Conservation (phyloP, 441 rosid genomes). For the Capsella rubella region DNA sequence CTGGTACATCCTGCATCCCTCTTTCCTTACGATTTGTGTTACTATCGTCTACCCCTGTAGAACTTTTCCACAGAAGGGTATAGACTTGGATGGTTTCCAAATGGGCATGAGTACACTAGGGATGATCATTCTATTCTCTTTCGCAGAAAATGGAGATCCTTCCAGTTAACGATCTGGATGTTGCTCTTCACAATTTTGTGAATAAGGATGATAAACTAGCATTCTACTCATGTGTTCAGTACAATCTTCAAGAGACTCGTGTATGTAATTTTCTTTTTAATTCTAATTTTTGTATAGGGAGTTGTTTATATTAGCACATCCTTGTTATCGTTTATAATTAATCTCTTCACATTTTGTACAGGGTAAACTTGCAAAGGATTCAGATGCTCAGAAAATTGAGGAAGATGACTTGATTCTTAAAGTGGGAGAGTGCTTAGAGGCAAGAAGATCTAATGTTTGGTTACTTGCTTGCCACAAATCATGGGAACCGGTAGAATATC, state of each 20-base stretch:
- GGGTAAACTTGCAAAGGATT: slow-evolving; percentile 87
- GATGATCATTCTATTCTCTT: slow-evolving; percentile 39
- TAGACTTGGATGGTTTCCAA: slow-evolving; percentile 22
- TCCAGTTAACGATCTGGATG: slow-evolving; percentile 93
- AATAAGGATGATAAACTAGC: slow-evolving; percentile 97
- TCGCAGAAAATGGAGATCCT: slow-evolving; percentile 99
- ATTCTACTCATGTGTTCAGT: slow-evolving; percentile 82
- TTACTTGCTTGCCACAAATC: slow-evolving; percentile 22
- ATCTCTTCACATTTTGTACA: slow-evolving; percentile 47
- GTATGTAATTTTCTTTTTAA: slow-evolving; percentile 54
- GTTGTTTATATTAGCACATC: not conserved
- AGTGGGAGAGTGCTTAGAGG: slow-evolving; percentile 97
- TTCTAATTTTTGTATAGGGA: slow-evolving; percentile 18
- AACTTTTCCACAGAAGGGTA: slow-evolving; percentile 6
- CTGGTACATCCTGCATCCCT: slow-evolving; percentile 59
- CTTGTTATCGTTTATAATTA: slow-evolving; percentile 27
- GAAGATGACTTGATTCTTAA: slow-evolving; percentile 86
- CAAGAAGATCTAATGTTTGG: slow-evolving; percentile 51
- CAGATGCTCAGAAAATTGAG: slow-evolving; percentile 66
- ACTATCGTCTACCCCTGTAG: not conserved
- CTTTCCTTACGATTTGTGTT: slow-evolving; percentile 25
- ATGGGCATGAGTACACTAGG: slow-evolving; percentile 26
- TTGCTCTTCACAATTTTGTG: slow-evolving; percentile 88
- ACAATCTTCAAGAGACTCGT: slow-evolving; percentile 94
- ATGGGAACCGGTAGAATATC: slow-evolving; percentile 10